Base-by-base conservation (phyloP, 345 rosid genomes). In the Raphanus sativus region DNA sequence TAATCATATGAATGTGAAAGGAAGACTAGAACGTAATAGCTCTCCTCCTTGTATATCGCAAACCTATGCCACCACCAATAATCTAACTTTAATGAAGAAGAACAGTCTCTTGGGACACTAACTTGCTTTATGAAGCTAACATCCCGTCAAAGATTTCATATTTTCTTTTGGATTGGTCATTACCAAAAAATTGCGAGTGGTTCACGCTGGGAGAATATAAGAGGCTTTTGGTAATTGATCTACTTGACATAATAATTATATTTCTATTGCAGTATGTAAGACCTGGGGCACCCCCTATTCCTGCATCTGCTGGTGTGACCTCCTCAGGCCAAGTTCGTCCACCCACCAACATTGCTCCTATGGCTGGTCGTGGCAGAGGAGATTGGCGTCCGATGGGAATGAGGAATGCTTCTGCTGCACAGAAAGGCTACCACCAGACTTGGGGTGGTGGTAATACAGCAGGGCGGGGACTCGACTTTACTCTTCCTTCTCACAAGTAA, bases 401-500 rank as follows among this genome's bases (percentile, higher is more conserved):
- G 78, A 91, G 90, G 84, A 77, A 77, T 85, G 89, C 79, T 82
- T 75, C 91, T 75, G 65, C 86, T 52, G 75, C 89, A 86, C 99
- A 90, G 81, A 96, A 93, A 82, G 84, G 89, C 76, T 88, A 85
- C 75, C 91, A 89, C 77, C 84, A 85, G 81, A 52, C 93, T 82
- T 83, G 97, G 90, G 91, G 96, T 76, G 91, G 96, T 76, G 68
- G 72, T 78, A 84, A 78, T 70, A 58, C 81, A 86, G 83, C 90
- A 1, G 98, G 99, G 21, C 88, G 97, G 65, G 94, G 89, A 50
- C 83, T 86, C 81, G 99, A 96, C 40, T 96, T 96, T 80, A 92
- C 97, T 2, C 98, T 93, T 81, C 99, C 99, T 80, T 89, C 98
- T 68, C 98, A 96, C 95, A 96, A 90, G 99, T 96, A 91, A 87